Base-by-base conservation (phyloP, 495 filamentous ascomycete species). In the Aspergillus olivimuriae region DNA sequence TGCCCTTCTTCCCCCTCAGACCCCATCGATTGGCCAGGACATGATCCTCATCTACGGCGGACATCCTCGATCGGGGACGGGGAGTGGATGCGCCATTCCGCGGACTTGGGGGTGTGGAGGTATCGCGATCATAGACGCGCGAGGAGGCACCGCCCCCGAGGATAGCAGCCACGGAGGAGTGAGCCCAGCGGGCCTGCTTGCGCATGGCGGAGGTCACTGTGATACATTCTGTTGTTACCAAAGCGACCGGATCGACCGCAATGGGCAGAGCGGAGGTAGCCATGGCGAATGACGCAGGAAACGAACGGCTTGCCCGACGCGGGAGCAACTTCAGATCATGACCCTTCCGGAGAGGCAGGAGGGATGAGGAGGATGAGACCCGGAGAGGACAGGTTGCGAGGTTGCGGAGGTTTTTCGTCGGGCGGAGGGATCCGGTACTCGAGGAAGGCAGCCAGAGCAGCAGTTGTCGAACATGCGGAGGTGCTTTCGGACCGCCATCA, bases 191-290 rank as follows among this genome's bases (percentile, higher is more conserved):
- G 48, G 87, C 83, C 78, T 95, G 85, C 70, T 99, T 99, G 54
- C 94, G 88, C 84, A 99, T 95, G 20, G 89, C 89, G 53, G 89
- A 94, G 19, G 92, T 96, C 64, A 99, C 89, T 28, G 89, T 85
- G 62, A 99, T 97, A 62, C 94, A 99, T 84, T 99, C 92, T 68
- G 94, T 95, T 20, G 91, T 94, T 54, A 99, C 89, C 47, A 99
- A 68, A 33, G 94, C 89, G 42, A 96, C 87, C 2, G 92, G 90
- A 48, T 97, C 87, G 36, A 97, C 85, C 30, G 92, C 90, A 34
- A 97, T 89, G 9, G 87, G 65, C 21, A 77, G 61, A 30, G 66
- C 41, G 4, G 49, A 39, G 36, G 49, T 48, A n/a, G 53, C 45
- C 47, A 50, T 50, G 39, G 36, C 37, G 42, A 31, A 28, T 2